Base-by-base conservation (phyloP, 768 basidiomycete genomes). In the Mrakia frigida region DNA sequence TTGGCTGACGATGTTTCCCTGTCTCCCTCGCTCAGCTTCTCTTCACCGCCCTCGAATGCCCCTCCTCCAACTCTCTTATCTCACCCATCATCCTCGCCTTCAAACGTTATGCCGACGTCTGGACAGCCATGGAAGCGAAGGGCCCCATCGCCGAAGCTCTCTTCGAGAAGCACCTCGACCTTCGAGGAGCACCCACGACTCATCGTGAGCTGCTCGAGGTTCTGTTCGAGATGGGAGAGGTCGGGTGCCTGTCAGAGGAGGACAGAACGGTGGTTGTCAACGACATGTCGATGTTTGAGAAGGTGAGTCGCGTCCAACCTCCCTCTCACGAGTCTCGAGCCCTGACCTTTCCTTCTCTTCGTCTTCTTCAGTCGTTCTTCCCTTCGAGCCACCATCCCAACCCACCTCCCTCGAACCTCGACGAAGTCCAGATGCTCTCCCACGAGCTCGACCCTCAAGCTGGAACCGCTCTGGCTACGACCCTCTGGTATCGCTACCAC, bases 401-500 rank as follows among this genome's bases (percentile, higher is more conserved):
- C 35, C 67, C 74, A 1, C 74, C 74, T 21, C 53, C 74, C 16
- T 50, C 69, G 6, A 56, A 67, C 21, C 52, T 75, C 11, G 52
- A 39, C 35, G 74, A 75, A 59, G 74, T 75, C 52, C 74, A 70
- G 18, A 59, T 56, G 69, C 74, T 75, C 35, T 41, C 35, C 10
- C 69, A 70, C 33, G 74, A 75, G 39, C 18, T 31, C 25, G 67
- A 75, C 41, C 41, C 74, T 37, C 39, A 69, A 70, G 56, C 74
- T 9, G 46, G 50, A 37, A 14, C 74, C 23, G 69, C 74, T 33
- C 67, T 75, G 21, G 69, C 74, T n/a, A 75, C 74, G 35, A 75
- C 74, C 9, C 74, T 75, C 35, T 75, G 74, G 74, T 75, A 75
- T 35, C 67, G 69, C 16, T 60, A 75, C 41, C 46, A 67, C 50